These are phyloP conservation scores for Ramalina intermedia DNA, from an alignment of 495 filamentous ascomycete genomes.

Conservation along the genomic window DNA sequence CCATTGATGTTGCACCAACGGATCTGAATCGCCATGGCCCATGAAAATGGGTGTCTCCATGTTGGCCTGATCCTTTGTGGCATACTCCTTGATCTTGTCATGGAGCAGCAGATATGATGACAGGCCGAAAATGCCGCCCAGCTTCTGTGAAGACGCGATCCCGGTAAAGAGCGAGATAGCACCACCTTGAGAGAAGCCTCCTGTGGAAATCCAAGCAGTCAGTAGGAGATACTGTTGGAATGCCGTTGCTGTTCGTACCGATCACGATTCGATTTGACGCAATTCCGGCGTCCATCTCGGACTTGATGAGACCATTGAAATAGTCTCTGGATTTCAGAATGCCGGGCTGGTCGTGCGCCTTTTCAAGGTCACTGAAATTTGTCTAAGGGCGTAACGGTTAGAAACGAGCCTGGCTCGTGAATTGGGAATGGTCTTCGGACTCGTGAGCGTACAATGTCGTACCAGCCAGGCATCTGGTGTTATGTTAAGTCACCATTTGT, in stretches of 20 bases:
- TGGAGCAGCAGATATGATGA: constrained; percentile 70
- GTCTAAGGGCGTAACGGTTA: constrained; percentile 2
- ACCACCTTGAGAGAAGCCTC: constrained; percentile 49
- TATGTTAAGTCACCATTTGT: constrained; percentile 8
- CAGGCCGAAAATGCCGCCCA: constrained; percentile 78
- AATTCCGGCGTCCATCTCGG: constrained; percentile 72
- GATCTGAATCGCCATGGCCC: constrained; percentile 67
- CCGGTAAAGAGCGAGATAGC: constrained; percentile 50
- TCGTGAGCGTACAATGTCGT: constrained; percentile 13
- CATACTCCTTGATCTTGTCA: constrained; percentile 50
- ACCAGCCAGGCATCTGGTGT: constrained; percentile 24
- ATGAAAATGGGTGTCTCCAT: constrained; percentile 75
- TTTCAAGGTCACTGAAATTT: constrained; percentile 22
- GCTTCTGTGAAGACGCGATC: constrained; percentile 54
- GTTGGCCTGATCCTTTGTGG: constrained; percentile 52
- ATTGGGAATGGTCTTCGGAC: neutral
- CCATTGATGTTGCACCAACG: constrained; percentile 51
- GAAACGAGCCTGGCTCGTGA: neutral
- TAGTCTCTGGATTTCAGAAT: constrained; percentile 58
- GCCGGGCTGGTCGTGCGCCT: constrained; percentile 67
- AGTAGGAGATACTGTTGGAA: constrained; percentile 17
- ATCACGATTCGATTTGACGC: constrained; percentile 70
- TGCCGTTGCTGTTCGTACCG: constrained; percentile 47
- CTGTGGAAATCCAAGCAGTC: neutral
- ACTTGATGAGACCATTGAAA: constrained; percentile 68